A percentile compares a stretch with the other conserved stretches of the same genome.
Evolutionary conservation across 345 rosid genomes (phyloP).

Genomic region (Theobroma cacao): DNA sequence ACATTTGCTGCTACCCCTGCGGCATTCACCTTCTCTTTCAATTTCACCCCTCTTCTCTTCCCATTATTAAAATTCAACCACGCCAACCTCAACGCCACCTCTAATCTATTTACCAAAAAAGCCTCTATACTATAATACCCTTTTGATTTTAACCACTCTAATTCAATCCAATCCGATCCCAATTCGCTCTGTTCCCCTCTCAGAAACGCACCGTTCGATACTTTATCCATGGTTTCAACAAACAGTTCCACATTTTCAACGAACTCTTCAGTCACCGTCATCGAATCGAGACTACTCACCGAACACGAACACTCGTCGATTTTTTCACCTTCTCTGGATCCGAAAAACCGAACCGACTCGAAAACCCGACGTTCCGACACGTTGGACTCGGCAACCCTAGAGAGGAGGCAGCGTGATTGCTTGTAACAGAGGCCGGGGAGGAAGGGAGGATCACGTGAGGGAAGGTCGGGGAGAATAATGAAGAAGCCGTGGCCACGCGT

Average conservation of each 20-base stretch:
- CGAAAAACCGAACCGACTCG: slow-evolving; percentile 62
- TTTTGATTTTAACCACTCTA: slow-evolving; percentile 78
- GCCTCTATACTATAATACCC: slow-evolving; percentile 84
- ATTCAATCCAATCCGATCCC: slow-evolving; percentile 81
- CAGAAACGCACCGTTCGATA: slow-evolving; percentile 68
- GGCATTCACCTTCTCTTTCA: slow-evolving; percentile 69
- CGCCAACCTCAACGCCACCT: slow-evolving; percentile 82
- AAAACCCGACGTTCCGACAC: slow-evolving; percentile 44
- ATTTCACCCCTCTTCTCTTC: slow-evolving; percentile 72
- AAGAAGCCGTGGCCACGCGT: slow-evolving; percentile 64
- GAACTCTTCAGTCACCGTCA: slow-evolving; percentile 57
- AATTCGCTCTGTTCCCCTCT: slow-evolving; percentile 73
- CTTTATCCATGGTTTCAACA: slow-evolving; percentile 60
- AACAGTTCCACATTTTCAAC: slow-evolving; percentile 61
- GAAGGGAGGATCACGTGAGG: slow-evolving; percentile 40
- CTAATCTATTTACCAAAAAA: slow-evolving; percentile 78
- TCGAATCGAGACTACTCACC: slow-evolving; percentile 48
- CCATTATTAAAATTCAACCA: slow-evolving; percentile 69
- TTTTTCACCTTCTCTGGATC: slow-evolving; percentile 62
- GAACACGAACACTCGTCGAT: slow-evolving; percentile 53
- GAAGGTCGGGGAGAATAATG: slow-evolving; percentile 86
- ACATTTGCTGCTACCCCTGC: slow-evolving; percentile 63
- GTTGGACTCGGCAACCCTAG: slow-evolving; percentile 62
- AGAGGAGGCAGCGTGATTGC: slow-evolving; percentile 68
- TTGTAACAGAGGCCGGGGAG: slow-evolving; percentile 81